These are phyloP conservation scores for Fraxinus latifolia DNA, from an alignment of 305 asterid species.

Conservation along the genomic window DNA sequence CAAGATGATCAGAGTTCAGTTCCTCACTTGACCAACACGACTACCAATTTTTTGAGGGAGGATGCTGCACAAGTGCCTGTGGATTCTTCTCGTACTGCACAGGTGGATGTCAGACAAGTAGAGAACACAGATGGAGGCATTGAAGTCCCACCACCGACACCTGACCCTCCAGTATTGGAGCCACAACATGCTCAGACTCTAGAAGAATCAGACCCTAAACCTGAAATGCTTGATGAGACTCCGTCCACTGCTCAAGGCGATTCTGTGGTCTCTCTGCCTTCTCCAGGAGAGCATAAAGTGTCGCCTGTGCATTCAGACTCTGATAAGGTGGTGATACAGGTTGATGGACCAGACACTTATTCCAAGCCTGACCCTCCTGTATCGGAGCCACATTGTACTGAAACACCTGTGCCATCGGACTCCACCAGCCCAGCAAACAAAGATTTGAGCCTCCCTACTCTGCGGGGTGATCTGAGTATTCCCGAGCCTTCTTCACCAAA, in stretches of 20 bases:
- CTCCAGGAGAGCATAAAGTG: constrained; percentile 18
- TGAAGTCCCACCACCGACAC: constrained; percentile 27
- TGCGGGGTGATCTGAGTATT: constrained; percentile 14
- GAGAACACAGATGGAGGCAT: constrained; percentile 35
- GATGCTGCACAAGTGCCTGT: constrained; percentile 22
- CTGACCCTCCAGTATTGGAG: constrained; percentile 26
- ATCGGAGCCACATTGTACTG: constrained; percentile 28
- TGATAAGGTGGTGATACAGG: constrained; percentile 24
- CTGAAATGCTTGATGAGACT: constrained; percentile 20
- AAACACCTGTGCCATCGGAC: constrained; percentile 18
- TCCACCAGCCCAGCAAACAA: constrained; percentile 23
- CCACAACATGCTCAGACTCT: constrained; percentile 25
- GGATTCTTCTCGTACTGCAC: constrained; percentile 4
- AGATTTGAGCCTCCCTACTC: constrained; percentile 21
- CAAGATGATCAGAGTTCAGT: constrained; percentile 24
- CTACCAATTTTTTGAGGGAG: constrained; percentile 24
- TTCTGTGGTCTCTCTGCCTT: constrained; percentile 16
- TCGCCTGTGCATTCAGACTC: constrained; percentile 16
- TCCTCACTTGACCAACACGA: constrained; percentile 17
- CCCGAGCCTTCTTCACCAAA: constrained; percentile 17
- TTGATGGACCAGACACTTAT: constrained; percentile 8
- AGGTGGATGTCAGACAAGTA: constrained; percentile 31
- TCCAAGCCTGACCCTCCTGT: constrained; percentile 27
- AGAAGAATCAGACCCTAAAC: constrained; percentile 24
- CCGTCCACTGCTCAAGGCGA: constrained; percentile 16